Conservation (phyloP, 768 basidiomycete species). For the Kwoniella europaea region DNA sequence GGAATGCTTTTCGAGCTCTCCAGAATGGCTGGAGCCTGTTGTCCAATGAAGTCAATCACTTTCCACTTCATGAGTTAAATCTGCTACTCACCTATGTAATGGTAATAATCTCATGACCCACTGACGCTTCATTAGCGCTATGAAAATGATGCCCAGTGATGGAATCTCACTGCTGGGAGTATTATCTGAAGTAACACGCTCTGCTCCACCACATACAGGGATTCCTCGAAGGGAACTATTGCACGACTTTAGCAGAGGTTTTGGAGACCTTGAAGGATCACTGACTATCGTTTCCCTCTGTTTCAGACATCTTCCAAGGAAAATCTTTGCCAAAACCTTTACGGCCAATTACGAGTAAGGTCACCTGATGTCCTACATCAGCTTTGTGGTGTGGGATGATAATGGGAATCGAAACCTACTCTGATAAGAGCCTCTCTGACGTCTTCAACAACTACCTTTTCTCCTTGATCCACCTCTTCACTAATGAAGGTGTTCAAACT, state of each 20-base stretch:
- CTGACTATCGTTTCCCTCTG: constrained; percentile 26
- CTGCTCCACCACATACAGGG: constrained; percentile 28
- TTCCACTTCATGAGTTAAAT: background rate
- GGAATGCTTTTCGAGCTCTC: constrained; percentile 26
- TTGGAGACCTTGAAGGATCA: background rate
- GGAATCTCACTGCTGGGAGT: constrained; percentile 12
- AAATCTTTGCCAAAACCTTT: constrained; percentile 25
- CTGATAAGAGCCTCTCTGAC: constrained; percentile 20
- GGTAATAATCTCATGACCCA: constrained; percentile 23
- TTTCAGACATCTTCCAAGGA: constrained; percentile 29
- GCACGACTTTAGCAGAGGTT: background rate
- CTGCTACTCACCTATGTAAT: background rate
- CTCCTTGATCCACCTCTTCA: constrained; percentile 20
- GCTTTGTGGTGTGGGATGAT: background rate
- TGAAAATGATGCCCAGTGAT: background rate
- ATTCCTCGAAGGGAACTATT: constrained; percentile 38
- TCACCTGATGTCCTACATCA: constrained; percentile 13
- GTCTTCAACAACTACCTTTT: constrained; percentile 25
- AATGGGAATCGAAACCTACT: constrained; percentile 4
- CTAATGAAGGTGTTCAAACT: constrained; percentile 19
- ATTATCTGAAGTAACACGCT: constrained; percentile 28
- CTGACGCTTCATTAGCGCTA: background rate
- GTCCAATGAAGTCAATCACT: background rate
- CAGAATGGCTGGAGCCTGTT: constrained; percentile 24
- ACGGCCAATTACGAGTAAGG: constrained; percentile 35